These are phyloP conservation scores for Backusella luteola DNA, from an alignment of 192 early-diverging fungal genomes.

Conservation along the genomic window DNA sequence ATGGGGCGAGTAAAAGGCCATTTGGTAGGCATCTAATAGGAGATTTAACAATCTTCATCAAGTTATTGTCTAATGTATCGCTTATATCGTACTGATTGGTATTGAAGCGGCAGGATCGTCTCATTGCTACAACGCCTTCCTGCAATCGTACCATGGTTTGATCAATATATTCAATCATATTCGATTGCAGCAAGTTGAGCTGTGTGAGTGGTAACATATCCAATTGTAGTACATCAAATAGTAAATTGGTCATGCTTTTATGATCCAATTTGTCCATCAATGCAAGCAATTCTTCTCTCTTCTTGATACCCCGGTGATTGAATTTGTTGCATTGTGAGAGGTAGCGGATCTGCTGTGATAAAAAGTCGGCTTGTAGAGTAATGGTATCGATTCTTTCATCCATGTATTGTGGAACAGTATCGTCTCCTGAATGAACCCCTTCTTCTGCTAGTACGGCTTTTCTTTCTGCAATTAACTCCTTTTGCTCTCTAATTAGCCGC, in stretches of 20 bases:
- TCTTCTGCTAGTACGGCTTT: slow-evolving; percentile 8
- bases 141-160: neutral
- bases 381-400: slow-evolving; percentile 29
- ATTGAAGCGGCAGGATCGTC: neutral
- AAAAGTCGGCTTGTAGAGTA: slow-evolving; percentile 15
- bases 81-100: neutral
- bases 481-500: slow-evolving; percentile 13
- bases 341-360: slow-evolving; percentile 1
- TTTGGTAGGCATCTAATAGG: slow-evolving; percentile 1
- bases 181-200: neutral
- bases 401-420: slow-evolving; percentile 25
- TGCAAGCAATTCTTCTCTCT: neutral
- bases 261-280: neutral
- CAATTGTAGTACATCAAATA: neutral
- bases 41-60: neutral
- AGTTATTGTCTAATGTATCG: neutral
- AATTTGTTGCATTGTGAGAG: neutral
- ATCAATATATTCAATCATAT: neutral
- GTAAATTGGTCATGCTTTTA: neutral
- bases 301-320: neutral
- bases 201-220: neutral
- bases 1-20: neutral
- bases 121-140: neutral
- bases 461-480: slow-evolving; percentile 22
- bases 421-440: neutral